Evolutionary conservation across 441 rosid genomes (phyloP).

Genomic region (Eutrema salsugineum): DNA sequence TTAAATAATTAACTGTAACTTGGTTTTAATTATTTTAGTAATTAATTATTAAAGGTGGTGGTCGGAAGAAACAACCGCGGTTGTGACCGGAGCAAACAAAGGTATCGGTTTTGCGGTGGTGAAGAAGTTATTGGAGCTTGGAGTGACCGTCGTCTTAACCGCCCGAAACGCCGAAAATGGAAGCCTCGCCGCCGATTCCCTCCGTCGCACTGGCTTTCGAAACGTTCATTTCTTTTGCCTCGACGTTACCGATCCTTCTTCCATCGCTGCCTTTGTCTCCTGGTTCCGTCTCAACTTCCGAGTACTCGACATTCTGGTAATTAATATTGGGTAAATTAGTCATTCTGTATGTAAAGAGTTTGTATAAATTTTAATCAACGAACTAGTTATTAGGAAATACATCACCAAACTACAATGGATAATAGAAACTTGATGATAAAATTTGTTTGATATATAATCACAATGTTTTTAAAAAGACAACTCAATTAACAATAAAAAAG

Average conservation of each 20-base stretch:
- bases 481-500: too few relatives aligned
- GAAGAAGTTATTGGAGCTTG: conserved; percentile 56
- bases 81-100: conserved; percentile 85
- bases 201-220: conserved; percentile 33
- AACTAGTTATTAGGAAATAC: too few relatives aligned
- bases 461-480: too few relatives aligned
- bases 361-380: too few relatives aligned
- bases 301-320: conserved; percentile 69
- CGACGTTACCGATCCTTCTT: conserved; percentile 57
- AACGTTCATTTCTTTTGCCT: conserved; percentile 44
- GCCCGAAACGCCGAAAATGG: conserved; percentile 67
- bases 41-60: conserved; percentile 55
- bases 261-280: conserved; percentile 49
- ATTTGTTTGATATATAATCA: too few relatives aligned
- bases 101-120: conserved; percentile 80
- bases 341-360: too few relatives aligned
- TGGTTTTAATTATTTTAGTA: neutral
- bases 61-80: conserved; percentile 58
- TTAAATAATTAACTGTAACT: neutral
- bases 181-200: conserved; percentile 42
- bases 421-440: too few relatives aligned
- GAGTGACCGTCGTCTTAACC: conserved; percentile 65
- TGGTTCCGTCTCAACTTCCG: conserved; percentile 43
- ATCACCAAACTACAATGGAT: too few relatives aligned
- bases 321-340: neutral